Evolutionary conservation across 2,329 filamentous ascomycete species (phyloP).

Genomic region (Diaporthe sp.): DNA sequence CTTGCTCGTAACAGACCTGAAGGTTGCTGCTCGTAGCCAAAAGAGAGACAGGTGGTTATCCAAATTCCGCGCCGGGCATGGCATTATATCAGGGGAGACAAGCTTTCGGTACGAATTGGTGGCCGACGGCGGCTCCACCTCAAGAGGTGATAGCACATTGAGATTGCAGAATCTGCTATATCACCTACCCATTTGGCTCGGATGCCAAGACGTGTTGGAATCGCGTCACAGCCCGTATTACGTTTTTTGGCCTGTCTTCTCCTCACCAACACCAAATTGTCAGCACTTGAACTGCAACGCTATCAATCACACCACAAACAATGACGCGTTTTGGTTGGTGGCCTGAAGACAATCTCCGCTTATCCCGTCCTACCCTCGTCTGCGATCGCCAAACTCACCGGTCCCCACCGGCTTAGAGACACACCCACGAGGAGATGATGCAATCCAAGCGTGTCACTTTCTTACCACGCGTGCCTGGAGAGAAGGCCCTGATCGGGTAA

Average conservation of each 20-base stretch:
- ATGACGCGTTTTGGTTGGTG: conserved; percentile 26
- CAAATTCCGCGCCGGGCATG: background rate
- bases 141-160: conserved; percentile 12
- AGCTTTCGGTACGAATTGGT: background rate
- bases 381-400: background rate
- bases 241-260: conserved; percentile 24
- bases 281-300: conserved; percentile 28
- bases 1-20: background rate
- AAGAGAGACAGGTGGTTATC: background rate
- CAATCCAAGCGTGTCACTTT: conserved; percentile 2
- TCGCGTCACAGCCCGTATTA: conserved; percentile 20
- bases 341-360: conserved; percentile 5
- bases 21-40: background rate
- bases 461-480: conserved; percentile 16
- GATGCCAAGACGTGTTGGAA: conserved; percentile 15
- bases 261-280: conserved; percentile 18
- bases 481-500: background rate
- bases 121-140: background rate
- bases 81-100: background rate
- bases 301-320: conserved; percentile 26
- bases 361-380: background rate
- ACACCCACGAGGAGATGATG: background rate
- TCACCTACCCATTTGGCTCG: conserved; percentile 26
- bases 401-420: background rate
- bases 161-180: conserved; percentile 25